phyloP scores from a whole-genome alignment of 441 rosid genomes.

The Arabidopsis lyrata region DNA sequence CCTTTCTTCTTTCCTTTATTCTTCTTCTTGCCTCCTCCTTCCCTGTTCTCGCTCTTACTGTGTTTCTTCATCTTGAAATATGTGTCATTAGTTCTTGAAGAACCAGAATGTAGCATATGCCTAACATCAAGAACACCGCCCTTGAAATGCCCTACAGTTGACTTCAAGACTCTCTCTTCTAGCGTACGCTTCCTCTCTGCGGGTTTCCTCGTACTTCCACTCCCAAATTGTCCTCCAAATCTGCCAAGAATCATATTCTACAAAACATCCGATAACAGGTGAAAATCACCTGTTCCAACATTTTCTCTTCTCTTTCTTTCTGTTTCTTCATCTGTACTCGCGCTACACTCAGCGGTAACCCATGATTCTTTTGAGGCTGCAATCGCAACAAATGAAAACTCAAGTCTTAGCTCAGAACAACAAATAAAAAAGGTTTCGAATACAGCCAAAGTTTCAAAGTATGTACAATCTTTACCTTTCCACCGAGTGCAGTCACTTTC shows the following conservation, averaged over 20 bases:
- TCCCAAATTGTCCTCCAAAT: slow-evolving; percentile 63
- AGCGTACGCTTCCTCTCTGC: slow-evolving; percentile 61
- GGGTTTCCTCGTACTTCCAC: slow-evolving; percentile 49
- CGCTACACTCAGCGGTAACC: slow-evolving; percentile 81
- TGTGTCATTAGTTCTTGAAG: slow-evolving; percentile 45
- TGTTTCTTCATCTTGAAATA: neutral
- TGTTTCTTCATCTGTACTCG: slow-evolving; percentile 80
- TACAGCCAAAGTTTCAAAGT: no score
- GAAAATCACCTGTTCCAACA: slow-evolving; percentile 58
- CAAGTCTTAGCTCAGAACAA: no score
- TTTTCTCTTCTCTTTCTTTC: slow-evolving; percentile 77
- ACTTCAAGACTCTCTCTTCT: slow-evolving; percentile 66
- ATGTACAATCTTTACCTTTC: slow-evolving; percentile 88
- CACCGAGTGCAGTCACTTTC: slow-evolving; percentile 76
- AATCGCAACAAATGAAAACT: no score
- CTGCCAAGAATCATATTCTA: slow-evolving; percentile 68
- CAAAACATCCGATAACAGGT: neutral
- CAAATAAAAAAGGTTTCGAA: neutral
- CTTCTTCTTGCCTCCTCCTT: slow-evolving; percentile 52
- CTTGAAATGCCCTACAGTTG: slow-evolving; percentile 74
- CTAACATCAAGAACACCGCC: slow-evolving; percentile 86
- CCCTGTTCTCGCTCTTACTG: slow-evolving; percentile 20
- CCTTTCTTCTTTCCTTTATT: slow-evolving; percentile 60
- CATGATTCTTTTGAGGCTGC: slow-evolving; percentile 78
- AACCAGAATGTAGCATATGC: slow-evolving; percentile 55